These are phyloP conservation scores for Dothiorella sarmentorum DNA, from an alignment of 2,329 filamentous ascomycete genomes.

Conservation along the genomic window DNA sequence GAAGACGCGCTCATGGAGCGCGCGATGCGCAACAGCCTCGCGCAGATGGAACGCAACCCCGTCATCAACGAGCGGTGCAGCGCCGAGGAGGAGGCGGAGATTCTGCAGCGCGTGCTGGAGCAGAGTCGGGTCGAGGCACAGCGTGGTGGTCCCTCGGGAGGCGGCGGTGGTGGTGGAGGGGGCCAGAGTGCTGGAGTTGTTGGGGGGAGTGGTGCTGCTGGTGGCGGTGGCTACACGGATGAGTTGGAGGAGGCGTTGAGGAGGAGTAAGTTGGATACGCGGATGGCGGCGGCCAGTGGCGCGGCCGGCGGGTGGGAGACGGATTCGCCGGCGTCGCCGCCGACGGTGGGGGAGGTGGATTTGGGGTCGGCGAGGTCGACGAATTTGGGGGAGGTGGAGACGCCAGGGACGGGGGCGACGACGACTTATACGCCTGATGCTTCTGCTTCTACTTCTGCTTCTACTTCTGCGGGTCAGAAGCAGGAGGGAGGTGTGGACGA, in stretches of 20 bases:
- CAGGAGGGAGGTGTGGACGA: constrained; percentile 31
- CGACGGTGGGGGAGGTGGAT: not conserved
- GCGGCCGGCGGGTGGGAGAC: not conserved
- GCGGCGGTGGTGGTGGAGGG: not conserved
- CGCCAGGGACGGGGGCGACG: constrained; percentile 1
- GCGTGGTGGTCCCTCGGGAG: constrained; percentile 31
- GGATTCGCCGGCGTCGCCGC: not conserved
- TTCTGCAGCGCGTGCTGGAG: constrained; percentile 48
- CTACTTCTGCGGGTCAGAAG: constrained; percentile 26
- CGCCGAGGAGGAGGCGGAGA: constrained; percentile 44
- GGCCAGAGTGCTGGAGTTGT: not conserved
- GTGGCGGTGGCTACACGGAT: constrained; percentile 30
- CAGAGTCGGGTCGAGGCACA: constrained; percentile 46
- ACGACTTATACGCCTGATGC: no score
- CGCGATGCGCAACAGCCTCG: constrained; percentile 69
- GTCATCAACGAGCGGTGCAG: constrained; percentile 26
- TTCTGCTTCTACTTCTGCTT: no score
- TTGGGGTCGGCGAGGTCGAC: constrained; percentile 4
- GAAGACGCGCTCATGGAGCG: constrained; percentile 71
- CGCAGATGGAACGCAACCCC: constrained; percentile 48
- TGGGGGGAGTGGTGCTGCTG: constrained; percentile 1
- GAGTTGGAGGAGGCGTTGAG: constrained; percentile 46
- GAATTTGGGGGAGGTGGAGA: constrained; percentile 25
- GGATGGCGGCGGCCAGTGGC: constrained; percentile 22
- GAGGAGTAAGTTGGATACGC: constrained; percentile 42